These are phyloP conservation scores for Penicillium dipodomyicola DNA, from an alignment of 495 filamentous ascomycete genomes.

Conservation along the genomic window DNA sequence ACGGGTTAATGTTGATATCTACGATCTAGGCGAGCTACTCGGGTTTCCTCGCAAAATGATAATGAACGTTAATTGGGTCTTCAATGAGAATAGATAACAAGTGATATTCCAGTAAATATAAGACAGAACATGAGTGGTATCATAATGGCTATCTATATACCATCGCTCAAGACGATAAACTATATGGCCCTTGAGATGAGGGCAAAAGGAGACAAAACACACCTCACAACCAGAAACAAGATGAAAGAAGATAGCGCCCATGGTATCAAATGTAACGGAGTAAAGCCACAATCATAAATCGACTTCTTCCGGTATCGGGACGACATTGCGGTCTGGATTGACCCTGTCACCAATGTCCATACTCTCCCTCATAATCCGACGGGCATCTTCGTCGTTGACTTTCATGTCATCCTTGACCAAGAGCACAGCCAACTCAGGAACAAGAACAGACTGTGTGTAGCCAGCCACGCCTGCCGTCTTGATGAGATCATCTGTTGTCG, in stretches of 20 bases:
- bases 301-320: slow-evolving; percentile 37
- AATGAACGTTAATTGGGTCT: background rate
- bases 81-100: background rate
- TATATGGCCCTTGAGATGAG: background rate
- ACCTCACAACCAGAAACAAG: background rate
- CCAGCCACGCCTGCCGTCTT: slow-evolving; percentile 65
- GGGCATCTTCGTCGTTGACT: slow-evolving; percentile 60
- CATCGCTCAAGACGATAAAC: background rate
- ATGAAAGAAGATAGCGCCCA: background rate
- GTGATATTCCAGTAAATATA: background rate
- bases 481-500: slow-evolving; percentile 65
- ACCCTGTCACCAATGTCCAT: slow-evolving; percentile 73
- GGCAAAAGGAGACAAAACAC: background rate
- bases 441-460: slow-evolving; percentile 82
- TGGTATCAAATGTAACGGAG: background rate
- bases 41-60: background rate
- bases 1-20: background rate
- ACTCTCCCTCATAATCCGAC: slow-evolving; percentile 70
- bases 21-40: background rate
- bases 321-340: slow-evolving; percentile 59
- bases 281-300: background rate
- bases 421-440: slow-evolving; percentile 74
- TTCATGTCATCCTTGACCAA: slow-evolving; percentile 86
- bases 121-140: slow-evolving; percentile 4
- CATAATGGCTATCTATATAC: slow-evolving; percentile 7